phyloP scores from a whole-genome alignment of 2,329 filamentous ascomycete species.

The Aspergillus novoparasiticus region DNA sequence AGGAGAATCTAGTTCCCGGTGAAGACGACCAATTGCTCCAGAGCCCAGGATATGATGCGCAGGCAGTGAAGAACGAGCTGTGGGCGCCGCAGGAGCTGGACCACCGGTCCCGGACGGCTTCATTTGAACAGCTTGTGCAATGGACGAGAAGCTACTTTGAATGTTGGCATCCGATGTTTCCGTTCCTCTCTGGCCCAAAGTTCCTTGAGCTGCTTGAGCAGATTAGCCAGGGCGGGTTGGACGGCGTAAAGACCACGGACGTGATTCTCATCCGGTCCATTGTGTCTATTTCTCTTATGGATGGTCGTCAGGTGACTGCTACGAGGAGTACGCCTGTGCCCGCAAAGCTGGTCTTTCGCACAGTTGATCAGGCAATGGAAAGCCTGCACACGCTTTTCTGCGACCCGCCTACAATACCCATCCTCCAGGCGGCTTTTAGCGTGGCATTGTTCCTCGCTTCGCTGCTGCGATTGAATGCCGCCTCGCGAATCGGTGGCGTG shows the following conservation, averaged over 20 bases:
- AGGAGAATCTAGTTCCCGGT: constrained; percentile 53
- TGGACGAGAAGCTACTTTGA: constrained; percentile 60
- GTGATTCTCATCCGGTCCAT: constrained; percentile 52
- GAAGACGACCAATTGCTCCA: constrained; percentile 55
- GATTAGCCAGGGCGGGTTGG: constrained; percentile 37
- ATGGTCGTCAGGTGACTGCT: constrained; percentile 49
- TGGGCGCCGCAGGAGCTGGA: constrained; percentile 40
- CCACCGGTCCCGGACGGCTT: constrained; percentile 30
- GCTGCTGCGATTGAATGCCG: constrained; percentile 59
- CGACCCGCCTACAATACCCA: constrained; percentile 50
- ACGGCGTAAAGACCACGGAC: constrained; percentile 38
- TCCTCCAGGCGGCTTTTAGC: constrained; percentile 55
- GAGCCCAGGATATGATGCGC: constrained; percentile 17
- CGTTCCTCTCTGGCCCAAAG: constrained; percentile 58
- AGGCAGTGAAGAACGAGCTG: constrained; percentile 8
- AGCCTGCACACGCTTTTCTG: constrained; percentile 52
- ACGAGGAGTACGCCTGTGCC: constrained; percentile 38
- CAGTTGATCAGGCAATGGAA: constrained; percentile 54
- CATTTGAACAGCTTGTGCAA: constrained; percentile 53
- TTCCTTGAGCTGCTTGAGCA: constrained; percentile 52
- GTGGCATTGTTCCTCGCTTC: constrained; percentile 60
- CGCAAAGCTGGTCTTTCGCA: constrained; percentile 49
- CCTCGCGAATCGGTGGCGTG: constrained; percentile 58
- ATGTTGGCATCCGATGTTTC: constrained; percentile 60
- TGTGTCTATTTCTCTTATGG: constrained; percentile 57